phyloP scores from a whole-genome alignment of 768 basidiomycete genomes.

The Tulasnella sp. region DNA sequence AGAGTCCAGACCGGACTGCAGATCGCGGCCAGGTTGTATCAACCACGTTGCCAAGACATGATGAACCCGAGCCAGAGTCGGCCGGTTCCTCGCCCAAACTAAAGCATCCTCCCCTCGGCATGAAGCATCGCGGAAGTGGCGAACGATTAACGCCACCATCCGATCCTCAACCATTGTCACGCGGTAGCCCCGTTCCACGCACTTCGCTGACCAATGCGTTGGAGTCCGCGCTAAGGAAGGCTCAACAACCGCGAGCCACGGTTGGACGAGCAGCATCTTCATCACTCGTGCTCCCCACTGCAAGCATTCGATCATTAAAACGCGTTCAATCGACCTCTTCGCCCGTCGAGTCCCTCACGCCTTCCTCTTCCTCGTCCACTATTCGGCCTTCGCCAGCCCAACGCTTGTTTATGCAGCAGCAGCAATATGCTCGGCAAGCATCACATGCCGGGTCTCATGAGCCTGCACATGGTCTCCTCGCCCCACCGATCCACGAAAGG shows the following conservation, averaged over 20 bases:
- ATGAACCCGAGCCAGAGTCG: no score
- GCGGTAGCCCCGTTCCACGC: not conserved
- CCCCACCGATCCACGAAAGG: no score
- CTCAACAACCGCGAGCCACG: not conserved
- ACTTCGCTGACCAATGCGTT: not conserved
- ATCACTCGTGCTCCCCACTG: no score
- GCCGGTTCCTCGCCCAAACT: not conserved
- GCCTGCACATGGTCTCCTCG: no score
- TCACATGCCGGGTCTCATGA: no score
- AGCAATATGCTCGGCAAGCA: not conserved
- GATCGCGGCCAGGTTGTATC: no score
- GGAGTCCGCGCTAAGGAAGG: constrained; percentile 8
- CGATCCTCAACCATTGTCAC: not conserved
- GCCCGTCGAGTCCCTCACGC: not conserved
- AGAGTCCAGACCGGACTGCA: no score
- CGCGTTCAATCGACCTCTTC: not conserved
- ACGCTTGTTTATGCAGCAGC: not conserved
- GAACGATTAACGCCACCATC: not conserved
- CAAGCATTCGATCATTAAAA: no score
- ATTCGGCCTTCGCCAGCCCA: constrained; percentile 12
- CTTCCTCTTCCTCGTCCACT: constrained; percentile 14
- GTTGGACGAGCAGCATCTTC: no score
- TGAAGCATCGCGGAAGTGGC: not conserved
- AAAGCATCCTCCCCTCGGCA: not conserved
- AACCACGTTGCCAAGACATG: no score